Base-by-base conservation (phyloP, 2,329 filamentous ascomycete genomes). In the Geosmithia morbida region DNA sequence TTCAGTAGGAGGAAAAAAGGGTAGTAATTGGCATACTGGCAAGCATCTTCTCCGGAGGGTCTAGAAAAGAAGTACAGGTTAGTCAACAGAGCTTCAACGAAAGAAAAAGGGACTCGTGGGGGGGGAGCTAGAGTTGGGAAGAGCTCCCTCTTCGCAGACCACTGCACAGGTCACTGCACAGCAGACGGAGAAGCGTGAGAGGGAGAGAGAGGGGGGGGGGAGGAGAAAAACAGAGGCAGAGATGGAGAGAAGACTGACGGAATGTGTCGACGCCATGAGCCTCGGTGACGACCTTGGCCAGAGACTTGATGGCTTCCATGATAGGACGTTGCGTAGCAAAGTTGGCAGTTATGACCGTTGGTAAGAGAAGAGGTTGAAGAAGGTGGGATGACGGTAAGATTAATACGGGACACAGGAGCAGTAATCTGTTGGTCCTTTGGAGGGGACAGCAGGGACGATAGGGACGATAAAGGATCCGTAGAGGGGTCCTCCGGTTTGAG, bases 221-320 rank as follows among this genome's bases (percentile, higher is more conserved):
- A 26, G 13, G 19, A 41, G 26, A 26, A 26, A 26, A 26, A 26
- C 4, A 8, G 33, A 37, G 11, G 3, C 13, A 40, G 49, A 26
- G 7, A 19, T 44, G 30, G 20, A 16, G 29, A 18, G 17, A 13
- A 16, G 41, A 18, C 77, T 72, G 66, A 82, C 78, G 76, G 59
- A 70, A 87, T 18, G 83, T 88, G 65, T 86, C 81, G 56, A 87
- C 83, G 60, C 81, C 67, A 65, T 87, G 83, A 59, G 84, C 83
- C 71, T 88, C 85, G 57, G 88, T 83, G 57, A 85, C 81, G 44
- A 49, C 48, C 33, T 41, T 45, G 17, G 43, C 26, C 16, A 18
- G 10, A 29, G 41, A 17, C 29, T 41, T 13, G 18, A 41, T 30
- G 42, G 29, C 37, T 43, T 41, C 44, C 37, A 37, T 37, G 22